Percentiles rank a stretch among this genome's conserved stretches.
These are phyloP conservation scores for Scedosporium dehoogii DNA, from an alignment of 2,329 filamentous ascomycete species.

Conservation along the genomic window DNA sequence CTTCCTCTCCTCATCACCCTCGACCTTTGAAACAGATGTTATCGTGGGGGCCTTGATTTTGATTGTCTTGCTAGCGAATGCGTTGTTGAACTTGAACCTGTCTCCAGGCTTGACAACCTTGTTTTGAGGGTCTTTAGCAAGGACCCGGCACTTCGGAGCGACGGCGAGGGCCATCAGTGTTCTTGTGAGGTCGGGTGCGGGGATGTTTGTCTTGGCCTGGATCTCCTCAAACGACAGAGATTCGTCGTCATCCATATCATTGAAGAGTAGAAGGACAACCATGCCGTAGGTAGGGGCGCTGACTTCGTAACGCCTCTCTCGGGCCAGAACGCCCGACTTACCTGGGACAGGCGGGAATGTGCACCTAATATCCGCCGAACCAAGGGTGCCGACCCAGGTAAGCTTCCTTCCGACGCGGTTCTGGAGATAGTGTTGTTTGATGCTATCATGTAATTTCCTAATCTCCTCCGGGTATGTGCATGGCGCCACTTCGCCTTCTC, in stretches of 20 bases:
- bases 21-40: conserved; percentile 71
- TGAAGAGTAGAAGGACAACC: conserved; percentile 84
- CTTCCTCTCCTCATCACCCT: conserved; percentile 59
- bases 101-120: conserved; percentile 71
- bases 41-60: conserved; percentile 87
- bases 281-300: conserved; percentile 90
- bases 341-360: conserved; percentile 63
- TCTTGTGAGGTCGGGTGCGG: conserved; percentile 60
- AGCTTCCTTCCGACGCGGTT: conserved; percentile 83
- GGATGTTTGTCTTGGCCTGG: conserved; percentile 71
- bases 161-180: conserved; percentile 76
- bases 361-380: conserved; percentile 79
- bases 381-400: conserved; percentile 65
- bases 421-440: conserved; percentile 78
- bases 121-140: conserved; percentile 69
- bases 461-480: conserved; percentile 71
- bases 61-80: conserved; percentile 72
- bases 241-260: conserved; percentile 51
- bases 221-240: conserved; percentile 64
- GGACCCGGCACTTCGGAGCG: conserved; percentile 70
- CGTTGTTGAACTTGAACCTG: conserved; percentile 70
- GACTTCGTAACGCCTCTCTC: conserved; percentile 72
- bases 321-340: conserved; percentile 51
- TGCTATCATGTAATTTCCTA: conserved; percentile 67
- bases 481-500: conserved; percentile 16